These are phyloP conservation scores for Hypoxylon perforatum DNA, from an alignment of 495 filamentous ascomycete species.

Conservation along the genomic window DNA sequence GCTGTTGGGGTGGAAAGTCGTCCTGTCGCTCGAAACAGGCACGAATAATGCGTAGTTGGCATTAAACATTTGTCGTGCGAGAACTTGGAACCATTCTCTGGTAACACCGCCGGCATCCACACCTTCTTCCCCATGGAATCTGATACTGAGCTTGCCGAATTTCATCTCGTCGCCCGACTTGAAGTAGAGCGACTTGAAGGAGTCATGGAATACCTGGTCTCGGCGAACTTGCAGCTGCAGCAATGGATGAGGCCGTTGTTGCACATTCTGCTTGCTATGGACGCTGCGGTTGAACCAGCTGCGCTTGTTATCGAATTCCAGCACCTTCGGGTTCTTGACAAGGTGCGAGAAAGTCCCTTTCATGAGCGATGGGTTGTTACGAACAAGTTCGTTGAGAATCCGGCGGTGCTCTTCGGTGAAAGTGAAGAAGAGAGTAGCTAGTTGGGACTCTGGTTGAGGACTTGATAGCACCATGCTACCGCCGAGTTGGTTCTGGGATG, in stretches of 20 bases:
- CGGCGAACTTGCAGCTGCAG: constrained; percentile 91
- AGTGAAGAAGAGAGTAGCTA: constrained; percentile 94
- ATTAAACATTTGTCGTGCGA: constrained; percentile 98
- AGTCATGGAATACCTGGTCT: constrained; percentile 97
- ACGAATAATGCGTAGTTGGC: constrained; percentile 96
- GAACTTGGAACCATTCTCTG: constrained; percentile 98
- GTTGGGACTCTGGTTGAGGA: constrained; percentile 80
- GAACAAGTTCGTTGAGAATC: constrained; percentile 97
- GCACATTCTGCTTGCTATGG: constrained; percentile 78
- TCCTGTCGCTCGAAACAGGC: constrained; percentile 96
- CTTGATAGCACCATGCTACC: constrained; percentile 81
- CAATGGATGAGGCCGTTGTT: constrained; percentile 67
- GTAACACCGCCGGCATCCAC: constrained; percentile 98
- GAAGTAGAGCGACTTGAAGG: constrained; percentile 95
- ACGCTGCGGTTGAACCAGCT: constrained; percentile 97
- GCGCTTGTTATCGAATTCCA: constrained; percentile 99
- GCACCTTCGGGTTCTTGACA: constrained; percentile 97
- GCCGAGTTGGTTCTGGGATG: constrained; percentile 61
- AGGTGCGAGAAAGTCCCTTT: constrained; percentile 94
- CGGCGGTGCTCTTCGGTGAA: constrained; percentile 99
- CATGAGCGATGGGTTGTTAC: constrained; percentile 97
- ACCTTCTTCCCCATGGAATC: constrained; percentile 97
- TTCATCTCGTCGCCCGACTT: constrained; percentile 96
- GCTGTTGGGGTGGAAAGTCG: constrained; percentile 97
- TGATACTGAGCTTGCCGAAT: constrained; percentile 96